These are phyloP conservation scores for Kuraishia capsulata DNA, from an alignment of 805 yeast genomes.

Conservation along the genomic window DNA sequence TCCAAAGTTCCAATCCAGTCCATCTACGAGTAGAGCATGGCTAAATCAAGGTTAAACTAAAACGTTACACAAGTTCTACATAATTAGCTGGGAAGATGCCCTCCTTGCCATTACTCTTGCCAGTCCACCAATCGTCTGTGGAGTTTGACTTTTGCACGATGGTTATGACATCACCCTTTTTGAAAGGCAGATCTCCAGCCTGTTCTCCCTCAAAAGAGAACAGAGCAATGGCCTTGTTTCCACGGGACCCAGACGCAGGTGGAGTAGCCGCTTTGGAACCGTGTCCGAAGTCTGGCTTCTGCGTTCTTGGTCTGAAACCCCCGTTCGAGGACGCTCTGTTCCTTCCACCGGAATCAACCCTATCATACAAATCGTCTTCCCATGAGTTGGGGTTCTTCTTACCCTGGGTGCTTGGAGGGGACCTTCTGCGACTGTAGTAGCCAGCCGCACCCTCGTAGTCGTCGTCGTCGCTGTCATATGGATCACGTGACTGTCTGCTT, in stretches of 20 bases:
- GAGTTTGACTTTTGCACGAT: conserved; percentile 81
- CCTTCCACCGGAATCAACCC: conserved; percentile 20
- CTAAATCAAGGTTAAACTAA: no score
- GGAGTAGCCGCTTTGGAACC: conserved; percentile 2
- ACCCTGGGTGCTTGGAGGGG: no score
- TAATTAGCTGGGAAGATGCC: conserved; percentile 98
- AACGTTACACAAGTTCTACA: conserved; percentile 66
- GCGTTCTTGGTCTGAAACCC: conserved; percentile 20
- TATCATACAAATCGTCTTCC: conserved; percentile 85
- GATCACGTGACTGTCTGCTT: conserved; percentile 11
- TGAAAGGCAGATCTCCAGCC: conserved; percentile 85
- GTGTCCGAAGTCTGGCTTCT: conserved; percentile 24
- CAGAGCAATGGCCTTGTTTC: conserved; percentile 83
- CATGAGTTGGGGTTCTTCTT: conserved; percentile 34
- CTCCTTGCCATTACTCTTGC: conserved; percentile 69
- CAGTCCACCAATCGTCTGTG: conserved; percentile 98
- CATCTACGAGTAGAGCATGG: no score
- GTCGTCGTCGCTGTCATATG: conserved; percentile 16
- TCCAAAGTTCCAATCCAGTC: no score
- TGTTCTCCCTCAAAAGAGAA: conserved; percentile 89
- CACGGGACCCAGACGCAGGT: conserved; percentile 20
- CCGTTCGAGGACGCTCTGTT: conserved; percentile 17
- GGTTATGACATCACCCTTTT: conserved; percentile 88
- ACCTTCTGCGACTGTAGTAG: conserved; percentile 10
- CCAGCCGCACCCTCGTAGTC: conserved; percentile 18